Evolutionary conservation across 2,329 filamentous ascomycete genomes (phyloP).

Genomic region (Malbranchea cinnamomea): DNA sequence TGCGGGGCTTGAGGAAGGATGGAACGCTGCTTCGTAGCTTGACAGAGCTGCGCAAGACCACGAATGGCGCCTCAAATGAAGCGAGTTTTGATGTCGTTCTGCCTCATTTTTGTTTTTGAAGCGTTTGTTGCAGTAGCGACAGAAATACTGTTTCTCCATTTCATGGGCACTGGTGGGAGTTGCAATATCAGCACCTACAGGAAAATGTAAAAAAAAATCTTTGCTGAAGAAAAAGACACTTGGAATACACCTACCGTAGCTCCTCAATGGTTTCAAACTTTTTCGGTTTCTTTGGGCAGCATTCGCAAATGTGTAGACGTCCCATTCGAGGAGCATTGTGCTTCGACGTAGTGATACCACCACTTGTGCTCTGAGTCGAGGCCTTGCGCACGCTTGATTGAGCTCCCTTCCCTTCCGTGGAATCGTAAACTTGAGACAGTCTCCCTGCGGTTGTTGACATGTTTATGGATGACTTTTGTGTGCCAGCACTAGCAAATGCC

Average conservation of each 20-base stretch:
- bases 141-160: constrained; percentile 92
- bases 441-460: constrained; percentile 24
- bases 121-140: constrained; percentile 78
- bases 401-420: constrained; percentile 26
- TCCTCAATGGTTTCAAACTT: constrained; percentile 80
- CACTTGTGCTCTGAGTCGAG: constrained; percentile 29
- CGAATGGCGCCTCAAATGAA: constrained; percentile 81
- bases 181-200: constrained; percentile 1
- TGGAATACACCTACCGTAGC: constrained; percentile 67
- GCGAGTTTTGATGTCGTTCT: constrained; percentile 86
- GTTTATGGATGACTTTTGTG: constrained; percentile 28
- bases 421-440: constrained; percentile 20
- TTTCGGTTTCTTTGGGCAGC: constrained; percentile 92
- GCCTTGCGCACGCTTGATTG: constrained; percentile 33
- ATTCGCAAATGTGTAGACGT: constrained; percentile 66
- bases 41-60: constrained; percentile 88
- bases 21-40: constrained; percentile 68
- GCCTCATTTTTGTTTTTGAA: constrained; percentile 99
- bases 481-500: constrained; percentile 32
- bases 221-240: no score
- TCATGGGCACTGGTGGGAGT: constrained; percentile 57
- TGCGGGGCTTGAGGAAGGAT: constrained; percentile 48
- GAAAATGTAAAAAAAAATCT: background rate
- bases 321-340: constrained; percentile 33
- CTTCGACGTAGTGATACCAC: constrained; percentile 19